Evolutionary conservation across 495 filamentous ascomycete species (phyloP).

Genomic region (Aspergillus bertholletiae): DNA sequence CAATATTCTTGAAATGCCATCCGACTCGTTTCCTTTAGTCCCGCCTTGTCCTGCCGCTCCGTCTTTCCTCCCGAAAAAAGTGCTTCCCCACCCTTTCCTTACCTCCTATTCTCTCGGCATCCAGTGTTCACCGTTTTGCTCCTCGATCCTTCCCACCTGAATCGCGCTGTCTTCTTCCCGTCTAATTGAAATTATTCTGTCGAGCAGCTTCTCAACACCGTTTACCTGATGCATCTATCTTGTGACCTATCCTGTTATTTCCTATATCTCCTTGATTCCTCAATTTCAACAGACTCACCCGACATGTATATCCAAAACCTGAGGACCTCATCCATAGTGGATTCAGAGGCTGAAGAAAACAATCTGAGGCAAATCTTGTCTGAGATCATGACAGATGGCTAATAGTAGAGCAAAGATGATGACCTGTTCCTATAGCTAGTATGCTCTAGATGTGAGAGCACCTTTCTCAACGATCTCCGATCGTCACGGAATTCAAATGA

Average conservation of each 20-base stretch:
- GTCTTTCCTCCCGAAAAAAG: neutral
- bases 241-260: slow-evolving; percentile 12
- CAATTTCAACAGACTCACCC: slow-evolving; percentile 10
- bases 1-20: too few relatives aligned
- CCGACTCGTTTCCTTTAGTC: neutral
- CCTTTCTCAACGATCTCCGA: neutral
- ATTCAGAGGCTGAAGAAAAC: slow-evolving; percentile 2
- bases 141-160: slow-evolving; percentile 4
- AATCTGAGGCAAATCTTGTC: slow-evolving; percentile 8
- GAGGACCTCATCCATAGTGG: slow-evolving; percentile 1
- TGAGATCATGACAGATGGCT: slow-evolving; percentile 10
- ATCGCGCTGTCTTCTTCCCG: slow-evolving; percentile 13
- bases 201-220: slow-evolving; percentile 4
- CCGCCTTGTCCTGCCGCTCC: slow-evolving; percentile 12
- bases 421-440: slow-evolving; percentile 3
- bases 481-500: neutral
- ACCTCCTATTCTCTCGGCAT: slow-evolving; percentile 4
- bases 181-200: slow-evolving; percentile 14
- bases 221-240: slow-evolving; percentile 7
- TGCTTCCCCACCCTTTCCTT: slow-evolving; percentile 3
- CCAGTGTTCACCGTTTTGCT: neutral
- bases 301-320: slow-evolving; percentile 13
- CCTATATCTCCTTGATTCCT: slow-evolving; percentile 12
- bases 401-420: slow-evolving; percentile 12
- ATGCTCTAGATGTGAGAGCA: slow-evolving; percentile 2